These are phyloP conservation scores for Myochromella boudieri DNA, from an alignment of 768 basidiomycete genomes.

Conservation along the genomic window DNA sequence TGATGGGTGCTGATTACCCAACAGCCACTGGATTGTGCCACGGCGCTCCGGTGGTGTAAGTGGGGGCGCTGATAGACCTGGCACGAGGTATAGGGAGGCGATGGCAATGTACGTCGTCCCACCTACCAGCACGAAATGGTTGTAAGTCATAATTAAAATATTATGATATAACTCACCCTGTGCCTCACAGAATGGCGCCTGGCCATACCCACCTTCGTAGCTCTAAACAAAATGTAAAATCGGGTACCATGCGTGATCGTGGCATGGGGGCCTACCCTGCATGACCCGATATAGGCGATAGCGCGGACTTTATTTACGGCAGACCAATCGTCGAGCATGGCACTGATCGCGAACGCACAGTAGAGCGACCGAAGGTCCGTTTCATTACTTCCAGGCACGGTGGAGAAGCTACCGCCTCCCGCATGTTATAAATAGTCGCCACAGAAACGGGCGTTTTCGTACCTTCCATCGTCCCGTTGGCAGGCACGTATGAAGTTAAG, in stretches of 20 bases:
- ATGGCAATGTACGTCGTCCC: slow-evolving; percentile 94
- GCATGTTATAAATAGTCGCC: slow-evolving; percentile 3
- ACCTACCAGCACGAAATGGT: slow-evolving; percentile 41
- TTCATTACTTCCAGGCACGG: slow-evolving; percentile 66
- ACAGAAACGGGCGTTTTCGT: slow-evolving; percentile 14
- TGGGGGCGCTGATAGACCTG: slow-evolving; percentile 21
- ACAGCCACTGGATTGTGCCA: slow-evolving; percentile 73
- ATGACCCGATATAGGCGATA: slow-evolving; percentile 62
- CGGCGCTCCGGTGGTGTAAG: slow-evolving; percentile 42
- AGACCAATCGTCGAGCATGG: slow-evolving; percentile 79
- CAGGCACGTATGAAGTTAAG: slow-evolving; percentile 65
- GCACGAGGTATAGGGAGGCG: slow-evolving; percentile 65
- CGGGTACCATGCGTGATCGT: no score
- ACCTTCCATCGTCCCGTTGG: slow-evolving; percentile 87
- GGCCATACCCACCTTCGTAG: slow-evolving; percentile 92
- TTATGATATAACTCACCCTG: slow-evolving; percentile 52
- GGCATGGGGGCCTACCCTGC: slow-evolving; percentile 55
- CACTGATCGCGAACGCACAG: slow-evolving; percentile 82
- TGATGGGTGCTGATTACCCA: slow-evolving; percentile 62
- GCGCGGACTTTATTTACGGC: slow-evolving; percentile 64
- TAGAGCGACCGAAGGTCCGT: slow-evolving; percentile 83
- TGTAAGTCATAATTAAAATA: neutral
- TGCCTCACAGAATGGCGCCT: slow-evolving; percentile 78
- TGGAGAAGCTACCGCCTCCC: slow-evolving; percentile 57
- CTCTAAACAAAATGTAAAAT: slow-evolving; percentile 48